A percentile compares a stretch with the other conserved stretches of the same genome.
Conservation (phyloP, 768 basidiomycete species). For the Boletus sp. region DNA sequence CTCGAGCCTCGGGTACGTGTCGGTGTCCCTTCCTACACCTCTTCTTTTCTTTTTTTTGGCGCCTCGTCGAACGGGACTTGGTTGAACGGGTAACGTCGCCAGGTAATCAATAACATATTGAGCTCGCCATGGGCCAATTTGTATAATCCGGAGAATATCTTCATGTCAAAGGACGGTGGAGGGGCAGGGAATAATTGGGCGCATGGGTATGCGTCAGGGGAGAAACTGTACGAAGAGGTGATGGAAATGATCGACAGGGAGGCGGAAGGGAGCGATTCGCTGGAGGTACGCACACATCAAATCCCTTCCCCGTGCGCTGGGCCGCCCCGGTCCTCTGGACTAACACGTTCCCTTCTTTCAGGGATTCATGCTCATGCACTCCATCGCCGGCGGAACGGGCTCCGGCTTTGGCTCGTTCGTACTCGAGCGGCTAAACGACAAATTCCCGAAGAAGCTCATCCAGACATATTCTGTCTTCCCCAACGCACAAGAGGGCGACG, state of each 20-base stretch:
- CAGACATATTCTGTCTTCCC: slow-evolving; percentile 99
- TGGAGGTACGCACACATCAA: slow-evolving; percentile 61
- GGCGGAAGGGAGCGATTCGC: slow-evolving; percentile 94
- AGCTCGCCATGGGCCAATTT: slow-evolving; percentile 78
- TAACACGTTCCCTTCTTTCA: slow-evolving; percentile 30
- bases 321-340: not conserved
- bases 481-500: slow-evolving; percentile 88
- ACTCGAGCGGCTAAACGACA: slow-evolving; percentile 93
- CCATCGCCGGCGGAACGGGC: slow-evolving; percentile 97
- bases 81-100: slow-evolving; percentile 1
- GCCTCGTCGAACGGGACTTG: not conserved
- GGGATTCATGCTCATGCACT: slow-evolving; percentile 99
- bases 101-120: slow-evolving; percentile 97
- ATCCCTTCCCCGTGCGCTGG: not conserved
- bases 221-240: slow-evolving; percentile 89
- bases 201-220: slow-evolving; percentile 87
- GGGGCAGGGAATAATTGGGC: slow-evolving; percentile 99
- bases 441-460: slow-evolving; percentile 97
- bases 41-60: too few species aligned
- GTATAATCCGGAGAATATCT: slow-evolving; percentile 98
- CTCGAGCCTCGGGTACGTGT: slow-evolving; percentile 86
- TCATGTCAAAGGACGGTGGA: slow-evolving; percentile 93
- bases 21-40: too few species aligned
- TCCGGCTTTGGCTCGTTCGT: slow-evolving; percentile 98
- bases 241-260: slow-evolving; percentile 99